A percentile compares a stretch with the other conserved stretches of the same genome.
Evolutionary conservation across 352 stramenopile species (phyloP).

Genomic region (Phytophthora citricola): DNA sequence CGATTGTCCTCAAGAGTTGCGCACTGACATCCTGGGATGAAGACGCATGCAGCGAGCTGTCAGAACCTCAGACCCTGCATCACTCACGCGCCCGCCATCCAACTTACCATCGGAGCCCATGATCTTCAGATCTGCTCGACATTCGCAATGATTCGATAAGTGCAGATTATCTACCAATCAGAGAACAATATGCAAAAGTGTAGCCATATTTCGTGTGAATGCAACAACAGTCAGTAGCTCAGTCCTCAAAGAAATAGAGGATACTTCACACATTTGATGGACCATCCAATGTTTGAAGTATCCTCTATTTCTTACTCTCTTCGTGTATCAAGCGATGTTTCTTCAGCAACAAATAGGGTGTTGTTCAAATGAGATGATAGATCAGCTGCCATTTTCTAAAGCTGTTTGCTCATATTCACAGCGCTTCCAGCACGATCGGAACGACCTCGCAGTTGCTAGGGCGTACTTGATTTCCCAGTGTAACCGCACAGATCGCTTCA

Average conservation of each 20-base stretch:
- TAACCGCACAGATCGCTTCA: conserved; percentile 61
- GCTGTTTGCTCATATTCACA: conserved; percentile 1
- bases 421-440: conserved; percentile 52
- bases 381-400: neutral
- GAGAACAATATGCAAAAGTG: neutral
- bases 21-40: conserved; percentile 45
- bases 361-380: neutral
- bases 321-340: conserved; percentile 1
- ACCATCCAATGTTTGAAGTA: too few relatives aligned
- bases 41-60: conserved; percentile 8
- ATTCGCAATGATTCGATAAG: conserved; percentile 3
- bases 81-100: conserved; percentile 1
- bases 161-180: conserved; percentile 16
- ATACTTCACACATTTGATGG: too few relatives aligned
- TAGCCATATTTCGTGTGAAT: conserved; percentile 1
- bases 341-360: neutral
- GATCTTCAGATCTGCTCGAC: conserved; percentile 20
- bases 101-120: conserved; percentile 29
- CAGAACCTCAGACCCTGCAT: neutral
- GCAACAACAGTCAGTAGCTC: neutral
- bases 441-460: conserved; percentile 60
- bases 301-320: neutral
- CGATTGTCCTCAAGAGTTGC: conserved; percentile 29
- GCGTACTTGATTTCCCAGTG: conserved; percentile 25
- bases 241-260: too few relatives aligned